Base-by-base conservation (phyloP, 768 basidiomycete species). In the Artomyces pyxidatus region DNA sequence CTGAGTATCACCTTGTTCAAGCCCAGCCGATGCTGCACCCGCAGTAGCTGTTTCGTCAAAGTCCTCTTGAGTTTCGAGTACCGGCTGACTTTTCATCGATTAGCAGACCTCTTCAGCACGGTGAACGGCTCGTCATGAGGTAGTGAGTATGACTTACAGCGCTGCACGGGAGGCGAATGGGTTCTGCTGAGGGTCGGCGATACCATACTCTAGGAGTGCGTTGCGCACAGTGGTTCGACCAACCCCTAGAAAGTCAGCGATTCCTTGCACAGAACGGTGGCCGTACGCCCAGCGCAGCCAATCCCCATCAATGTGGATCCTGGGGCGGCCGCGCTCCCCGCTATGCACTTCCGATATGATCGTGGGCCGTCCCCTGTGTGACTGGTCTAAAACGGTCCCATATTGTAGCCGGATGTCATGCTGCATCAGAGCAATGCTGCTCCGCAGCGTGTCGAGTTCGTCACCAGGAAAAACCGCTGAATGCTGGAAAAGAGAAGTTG, bases 211-310 rank as follows among this genome's bases (percentile, higher is more conserved):
- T 7, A 61, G 43, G 5, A 58, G 53, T 8, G 48, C 28, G 23
- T 37, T 23, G 12, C 55, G 32, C n/a, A 63, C 53, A 40, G 47
- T 53, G 7, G 26, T 17, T 16, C 53, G 25, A 16, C 56, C 38
- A 25, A 59, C 44, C 23, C 41, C 45, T 4, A 62, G 28, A 43
- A 58, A 59, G 1, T 47, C 14, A 7, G 58, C 55, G 39, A 62
- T 56, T 9, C 42, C 30, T 22, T 48, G 26, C 4, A 51, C 56
- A 3, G 52, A 30, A 5, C 57, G 45, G 22, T 52, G 45, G 4
- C 25, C 19, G 45, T 55, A 55, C 11, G 60, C 61, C 51, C 44
- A 59, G 22, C 40, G 19, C 1, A 62, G 54, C n/a, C 49, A 61
- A 2, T 52, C 44, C 11, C 43, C 49, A 45, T 61, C 50, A 45